phyloP scores from a whole-genome alignment of 805 yeast species.

The Debaryomyces tyrocola region DNA sequence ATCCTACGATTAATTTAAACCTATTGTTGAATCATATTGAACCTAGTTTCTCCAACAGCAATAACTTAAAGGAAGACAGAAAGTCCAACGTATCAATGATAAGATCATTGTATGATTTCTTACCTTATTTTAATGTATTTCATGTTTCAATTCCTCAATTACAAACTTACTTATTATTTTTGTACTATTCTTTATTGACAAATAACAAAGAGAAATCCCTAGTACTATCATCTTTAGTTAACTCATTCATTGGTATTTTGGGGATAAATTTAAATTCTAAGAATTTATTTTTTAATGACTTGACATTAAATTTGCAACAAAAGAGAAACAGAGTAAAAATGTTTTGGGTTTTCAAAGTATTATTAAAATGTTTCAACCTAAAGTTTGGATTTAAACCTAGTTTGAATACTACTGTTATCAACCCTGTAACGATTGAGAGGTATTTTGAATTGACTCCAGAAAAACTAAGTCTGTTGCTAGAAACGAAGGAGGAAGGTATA shows the following conservation, averaged over 20 bases:
- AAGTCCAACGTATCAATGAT: constrained; percentile 29
- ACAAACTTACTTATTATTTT: constrained; percentile 49
- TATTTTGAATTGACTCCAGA: constrained; percentile 46
- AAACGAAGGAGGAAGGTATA: constrained; percentile 14
- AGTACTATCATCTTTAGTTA: constrained; percentile 37
- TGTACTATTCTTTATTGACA: constrained; percentile 47
- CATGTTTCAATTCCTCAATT: constrained; percentile 48
- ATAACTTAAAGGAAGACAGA: constrained; percentile 19
- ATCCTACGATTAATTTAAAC: constrained; percentile 45
- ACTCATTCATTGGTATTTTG: constrained; percentile 43
- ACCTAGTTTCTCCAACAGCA: constrained; percentile 26
- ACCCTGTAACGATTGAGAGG: constrained; percentile 46
- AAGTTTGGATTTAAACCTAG: constrained; percentile 49
- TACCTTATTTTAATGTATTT: constrained; percentile 48
- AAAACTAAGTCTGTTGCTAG: constrained; percentile 35
- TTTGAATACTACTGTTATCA: constrained; percentile 45
- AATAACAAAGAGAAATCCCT: constrained; percentile 43
- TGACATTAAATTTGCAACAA: constrained; percentile 39
- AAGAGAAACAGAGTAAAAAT: constrained; percentile 40
- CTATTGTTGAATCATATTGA: constrained; percentile 36
- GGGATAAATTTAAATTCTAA: constrained; percentile 44
- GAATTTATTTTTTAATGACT: constrained; percentile 46
- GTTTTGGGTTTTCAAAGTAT: constrained; percentile 48
- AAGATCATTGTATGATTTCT: constrained; percentile 44
- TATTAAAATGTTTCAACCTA: constrained; percentile 41